Percentiles rank a stretch among this genome's conserved stretches.
Evolutionary conservation across 371 early-diverging fungal genomes (phyloP).

Genomic region (Syncephalastrum racemosum): DNA sequence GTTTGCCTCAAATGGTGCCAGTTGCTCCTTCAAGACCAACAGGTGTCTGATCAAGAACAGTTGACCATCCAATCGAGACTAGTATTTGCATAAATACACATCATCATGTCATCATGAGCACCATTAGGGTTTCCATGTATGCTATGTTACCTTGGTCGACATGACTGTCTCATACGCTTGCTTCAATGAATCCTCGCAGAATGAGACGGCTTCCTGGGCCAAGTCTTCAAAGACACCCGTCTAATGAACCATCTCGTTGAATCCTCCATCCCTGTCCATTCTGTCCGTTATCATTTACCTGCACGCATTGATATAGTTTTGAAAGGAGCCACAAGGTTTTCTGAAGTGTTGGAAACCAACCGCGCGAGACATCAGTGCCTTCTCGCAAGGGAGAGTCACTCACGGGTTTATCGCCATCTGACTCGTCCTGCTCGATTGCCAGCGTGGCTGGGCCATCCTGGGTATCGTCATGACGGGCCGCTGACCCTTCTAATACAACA

Average conservation of each 20-base stretch:
- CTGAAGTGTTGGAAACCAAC: conserved; percentile 83
- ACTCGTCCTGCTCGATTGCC: conserved; percentile 33
- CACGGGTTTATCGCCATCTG: conserved; percentile 13
- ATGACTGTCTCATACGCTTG: conserved; percentile 48
- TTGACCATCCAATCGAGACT: conserved; percentile 69
- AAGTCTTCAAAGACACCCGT: conserved; percentile 78
- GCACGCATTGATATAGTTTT: conserved; percentile 77
- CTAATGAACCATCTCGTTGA: conserved; percentile 17
- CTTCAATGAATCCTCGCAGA: conserved; percentile 64
- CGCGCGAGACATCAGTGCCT: conserved; percentile 46
- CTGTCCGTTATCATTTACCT: conserved; percentile 38
- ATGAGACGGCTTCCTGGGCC: conserved; percentile 78
- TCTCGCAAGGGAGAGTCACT: conserved; percentile 29
- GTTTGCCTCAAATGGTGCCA: conserved; percentile 73
- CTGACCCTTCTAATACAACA: conserved; percentile 21
- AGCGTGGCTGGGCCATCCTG: conserved; percentile 35
- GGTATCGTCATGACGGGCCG: neutral
- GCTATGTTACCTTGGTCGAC: conserved; percentile 26
- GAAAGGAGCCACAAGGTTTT: conserved; percentile 77
- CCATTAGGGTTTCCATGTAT: neutral
- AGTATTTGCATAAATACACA: conserved; percentile 4
- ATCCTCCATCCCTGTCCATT: no score
- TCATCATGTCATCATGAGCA: neutral
- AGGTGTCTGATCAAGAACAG: conserved; percentile 82
- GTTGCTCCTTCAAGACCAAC: conserved; percentile 77